Base-by-base conservation (phyloP, 345 rosid genomes). In the Heritiera fomes region DNA sequence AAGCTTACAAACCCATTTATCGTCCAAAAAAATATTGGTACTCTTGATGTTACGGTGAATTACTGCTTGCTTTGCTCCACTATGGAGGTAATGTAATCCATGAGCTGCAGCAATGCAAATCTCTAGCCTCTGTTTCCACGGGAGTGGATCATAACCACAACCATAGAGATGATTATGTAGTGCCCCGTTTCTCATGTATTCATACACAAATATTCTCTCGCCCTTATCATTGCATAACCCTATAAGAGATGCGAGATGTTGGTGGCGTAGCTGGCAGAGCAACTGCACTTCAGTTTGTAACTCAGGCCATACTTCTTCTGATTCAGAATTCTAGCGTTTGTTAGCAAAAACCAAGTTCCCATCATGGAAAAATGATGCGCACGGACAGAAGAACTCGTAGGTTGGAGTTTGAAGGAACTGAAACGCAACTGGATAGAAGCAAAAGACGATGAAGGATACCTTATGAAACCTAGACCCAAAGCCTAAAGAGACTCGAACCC, bases 241-340 rank as follows among this genome's bases (percentile, higher is more conserved):
- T 38, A 76, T 34, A 17, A 76, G 52, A 63, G 79, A n/a, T 28
- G 49, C 62, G 4, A 76, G n/a, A 65, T 66, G 9, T 15, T 38
- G 71, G 64, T 77, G 79, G 52, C 49, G 13, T 4, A 77, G 10
- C 63, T 77, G 62, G 52, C 40, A 38, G 14, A 65, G 61, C 34
- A 52, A 10, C 62, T 5, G 38, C 20, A 76, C 9, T 69, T 65
- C 73, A 7, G 61, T 76, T 52, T 0, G 34, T 38, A 76, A 65
- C 50, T 63, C 62, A 9, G 8, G 0, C 2, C 0, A 13, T 10
- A 72, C 52, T 17, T 32, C n/a, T 2, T 0, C 1, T 1, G 60
- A 62, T 0, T 9, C 17, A 8, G 47, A 10, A 18, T 32, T 7
- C 6, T n/a, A 5, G 47, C 73, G 61, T 63, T 76, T 65, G 49